A percentile compares a stretch with the other conserved stretches of the same genome.
Conservation (phyloP, 108 stramenopile genomes). For the Skeletonema grethae region DNA sequence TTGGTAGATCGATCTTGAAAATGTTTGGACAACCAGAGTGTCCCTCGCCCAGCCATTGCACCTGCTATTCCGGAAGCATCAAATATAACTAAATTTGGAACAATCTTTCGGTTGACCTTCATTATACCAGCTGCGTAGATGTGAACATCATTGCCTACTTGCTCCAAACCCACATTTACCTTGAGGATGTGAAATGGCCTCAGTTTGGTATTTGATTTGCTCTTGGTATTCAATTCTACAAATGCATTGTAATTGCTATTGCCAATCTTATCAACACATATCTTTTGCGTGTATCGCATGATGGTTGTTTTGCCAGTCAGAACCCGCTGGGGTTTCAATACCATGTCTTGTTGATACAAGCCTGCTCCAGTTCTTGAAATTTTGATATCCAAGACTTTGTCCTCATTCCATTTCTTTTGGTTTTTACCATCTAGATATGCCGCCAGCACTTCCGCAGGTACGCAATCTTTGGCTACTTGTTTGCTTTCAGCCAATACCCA, state of each 20-base stretch:
- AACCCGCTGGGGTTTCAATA: conserved; percentile 53
- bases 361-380: conserved; percentile 21
- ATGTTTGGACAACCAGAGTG: conserved; percentile 56
- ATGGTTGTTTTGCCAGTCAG: conserved; percentile 51
- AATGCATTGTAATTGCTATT: conserved; percentile 44
- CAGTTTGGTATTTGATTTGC: conserved; percentile 35
- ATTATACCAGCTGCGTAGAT: conserved; percentile 59
- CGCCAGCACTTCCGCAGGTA: conserved; percentile 41
- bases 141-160: conserved; percentile 50
- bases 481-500: conserved; percentile 60
- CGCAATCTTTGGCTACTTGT: conserved; percentile 51
- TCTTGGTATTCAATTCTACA: conserved; percentile 32
- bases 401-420: conserved; percentile 56
- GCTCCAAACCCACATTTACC: conserved; percentile 55
- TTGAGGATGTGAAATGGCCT: conserved; percentile 53
- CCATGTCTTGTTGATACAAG: conserved; percentile 50
- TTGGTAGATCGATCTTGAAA: conserved; percentile 19
- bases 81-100: conserved; percentile 53
- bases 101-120: conserved; percentile 56
- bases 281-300: conserved; percentile 57
- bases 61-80: conserved; percentile 64
- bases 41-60: conserved; percentile 57
- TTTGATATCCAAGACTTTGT: conserved; percentile 47
- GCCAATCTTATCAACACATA: conserved; percentile 57
- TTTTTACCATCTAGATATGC: conserved; percentile 57